A percentile compares a stretch with the other conserved stretches of the same genome.
phyloP scores from a whole-genome alignment of 2,329 filamentous ascomycete genomes.

The Epichloe scottii region DNA sequence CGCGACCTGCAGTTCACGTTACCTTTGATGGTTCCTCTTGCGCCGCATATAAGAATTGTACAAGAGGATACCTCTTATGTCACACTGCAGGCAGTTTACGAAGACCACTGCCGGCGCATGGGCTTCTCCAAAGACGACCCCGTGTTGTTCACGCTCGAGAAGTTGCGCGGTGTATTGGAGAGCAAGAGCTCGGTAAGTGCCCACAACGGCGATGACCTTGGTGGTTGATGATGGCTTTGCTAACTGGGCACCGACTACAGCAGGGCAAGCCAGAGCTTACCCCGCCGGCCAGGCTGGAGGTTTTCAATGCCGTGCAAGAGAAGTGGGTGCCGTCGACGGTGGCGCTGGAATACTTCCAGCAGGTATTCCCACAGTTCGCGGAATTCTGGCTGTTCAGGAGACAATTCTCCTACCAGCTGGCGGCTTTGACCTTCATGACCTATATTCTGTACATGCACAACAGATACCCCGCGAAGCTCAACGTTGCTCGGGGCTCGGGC shows the following conservation, averaged over 20 bases:
- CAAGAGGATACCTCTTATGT: conserved; percentile 93
- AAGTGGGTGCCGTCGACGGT: conserved; percentile 80
- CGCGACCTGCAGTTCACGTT: conserved; percentile 94
- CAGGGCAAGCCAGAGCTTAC: conserved; percentile 59
- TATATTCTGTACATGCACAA: conserved; percentile 97
- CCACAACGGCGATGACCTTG: background rate
- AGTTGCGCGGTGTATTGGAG: conserved; percentile 66
- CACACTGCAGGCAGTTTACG: conserved; percentile 86
- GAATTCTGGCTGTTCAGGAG: conserved; percentile 98
- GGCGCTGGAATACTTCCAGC: conserved; percentile 79
- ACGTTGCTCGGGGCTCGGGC: conserved; percentile 74
- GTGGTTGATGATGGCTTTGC: background rate
- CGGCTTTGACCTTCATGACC: conserved; percentile 93
- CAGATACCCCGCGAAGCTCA: conserved; percentile 90
- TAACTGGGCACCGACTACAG: conserved; percentile 1
- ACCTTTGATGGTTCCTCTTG: conserved; percentile 88
- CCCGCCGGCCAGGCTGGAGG: conserved; percentile 67
- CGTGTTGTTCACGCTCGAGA: conserved; percentile 89
- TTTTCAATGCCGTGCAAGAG: conserved; percentile 88
- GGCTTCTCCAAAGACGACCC: conserved; percentile 90
- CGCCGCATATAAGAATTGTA: conserved; percentile 87
- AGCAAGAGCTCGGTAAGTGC: conserved; percentile 46
- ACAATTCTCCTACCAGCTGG: conserved; percentile 92
- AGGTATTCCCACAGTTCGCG: conserved; percentile 73
- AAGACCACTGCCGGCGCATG: conserved; percentile 85